A percentile compares a stretch with the other conserved stretches of the same genome.
phyloP scores from a whole-genome alignment of 306 rosid species.

The Hylodesmum podocarpum region DNA sequence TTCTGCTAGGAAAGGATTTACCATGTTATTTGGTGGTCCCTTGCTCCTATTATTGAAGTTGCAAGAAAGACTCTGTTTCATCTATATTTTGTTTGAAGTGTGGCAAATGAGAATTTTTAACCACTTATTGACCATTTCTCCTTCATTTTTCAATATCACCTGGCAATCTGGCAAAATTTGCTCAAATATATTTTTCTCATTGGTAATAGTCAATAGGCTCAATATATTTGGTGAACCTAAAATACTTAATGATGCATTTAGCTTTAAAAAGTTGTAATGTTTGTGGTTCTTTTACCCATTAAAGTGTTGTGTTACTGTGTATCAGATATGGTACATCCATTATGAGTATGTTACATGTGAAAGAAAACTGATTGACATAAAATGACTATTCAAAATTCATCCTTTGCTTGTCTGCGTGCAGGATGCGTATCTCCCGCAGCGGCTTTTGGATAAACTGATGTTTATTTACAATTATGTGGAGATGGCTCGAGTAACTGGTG shows the following conservation, averaged over 20 bases:
- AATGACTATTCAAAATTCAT: conserved; percentile 4
- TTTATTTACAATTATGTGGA: conserved; percentile 94
- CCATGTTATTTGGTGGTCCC: conserved; percentile 10
- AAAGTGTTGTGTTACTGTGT: not conserved
- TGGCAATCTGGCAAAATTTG: not conserved
- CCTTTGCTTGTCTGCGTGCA: conserved; percentile 36
- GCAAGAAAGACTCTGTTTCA: not conserved
- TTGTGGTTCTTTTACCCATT: not conserved
- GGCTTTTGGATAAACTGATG: conserved; percentile 96
- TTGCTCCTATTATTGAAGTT: not conserved
- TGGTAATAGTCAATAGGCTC: not conserved
- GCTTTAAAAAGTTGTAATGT: conserved; percentile 5
- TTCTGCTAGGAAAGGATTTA: conserved; percentile 5
- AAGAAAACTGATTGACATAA: conserved; percentile 6
- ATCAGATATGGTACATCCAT: conserved; percentile 9
- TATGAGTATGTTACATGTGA: not conserved
- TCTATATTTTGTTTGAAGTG: not conserved
- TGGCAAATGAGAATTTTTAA: not conserved
- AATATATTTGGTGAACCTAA: not conserved
- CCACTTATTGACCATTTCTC: conserved; percentile 8
- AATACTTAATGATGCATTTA: conserved; percentile 16
- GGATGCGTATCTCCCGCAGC: conserved; percentile 99
- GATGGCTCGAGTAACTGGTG: conserved; percentile 99
- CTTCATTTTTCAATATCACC: not conserved
- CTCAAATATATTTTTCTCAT: not conserved